Percentiles rank a stretch among this genome's conserved stretches.
Conservation (phyloP, 176 grass and related monocot species). For the Bonia amplexicaulis region DNA sequence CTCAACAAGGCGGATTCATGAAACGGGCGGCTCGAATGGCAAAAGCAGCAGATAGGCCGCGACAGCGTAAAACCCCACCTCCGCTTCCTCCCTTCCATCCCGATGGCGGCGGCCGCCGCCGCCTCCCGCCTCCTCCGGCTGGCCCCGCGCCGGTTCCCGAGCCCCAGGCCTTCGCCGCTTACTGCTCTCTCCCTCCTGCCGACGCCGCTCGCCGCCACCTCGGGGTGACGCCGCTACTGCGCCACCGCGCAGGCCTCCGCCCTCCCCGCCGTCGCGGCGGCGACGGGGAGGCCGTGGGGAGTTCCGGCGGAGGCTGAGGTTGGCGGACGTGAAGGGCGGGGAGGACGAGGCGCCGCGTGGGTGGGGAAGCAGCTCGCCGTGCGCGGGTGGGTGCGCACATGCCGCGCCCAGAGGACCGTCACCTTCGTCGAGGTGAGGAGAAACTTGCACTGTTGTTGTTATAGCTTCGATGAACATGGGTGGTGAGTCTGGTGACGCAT, state of each 20-base stretch:
- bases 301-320: slow-evolving; percentile 59
- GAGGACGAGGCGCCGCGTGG: slow-evolving; percentile 54
- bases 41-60: slow-evolving; percentile 31
- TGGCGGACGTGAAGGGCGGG: slow-evolving; percentile 72
- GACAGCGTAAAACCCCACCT: neutral
- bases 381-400: slow-evolving; percentile 93
- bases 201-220: neutral
- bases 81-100: neutral
- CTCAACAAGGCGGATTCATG: neutral
- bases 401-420: slow-evolving; percentile 87
- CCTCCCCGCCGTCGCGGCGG: slow-evolving; percentile 1
- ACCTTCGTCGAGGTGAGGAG: too few relatives aligned
- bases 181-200: neutral
- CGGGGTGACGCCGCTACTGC: slow-evolving; percentile 40
- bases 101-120: slow-evolving; percentile 36
- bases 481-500: too few relatives aligned
- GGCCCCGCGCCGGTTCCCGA: slow-evolving; percentile 23
- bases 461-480: too few relatives aligned
- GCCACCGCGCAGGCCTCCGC: slow-evolving; percentile 36
- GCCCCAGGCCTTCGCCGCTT: neutral
- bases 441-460: too few relatives aligned
- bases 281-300: slow-evolving; percentile 48
- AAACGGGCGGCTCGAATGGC: slow-evolving; percentile 26
- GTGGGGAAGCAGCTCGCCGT: slow-evolving; percentile 60
- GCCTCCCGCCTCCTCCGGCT: slow-evolving; percentile 33